A percentile compares a stretch with the other conserved stretches of the same genome.
phyloP scores from a whole-genome alignment of 192 early-diverging fungal species.

The Backusella circina region DNA sequence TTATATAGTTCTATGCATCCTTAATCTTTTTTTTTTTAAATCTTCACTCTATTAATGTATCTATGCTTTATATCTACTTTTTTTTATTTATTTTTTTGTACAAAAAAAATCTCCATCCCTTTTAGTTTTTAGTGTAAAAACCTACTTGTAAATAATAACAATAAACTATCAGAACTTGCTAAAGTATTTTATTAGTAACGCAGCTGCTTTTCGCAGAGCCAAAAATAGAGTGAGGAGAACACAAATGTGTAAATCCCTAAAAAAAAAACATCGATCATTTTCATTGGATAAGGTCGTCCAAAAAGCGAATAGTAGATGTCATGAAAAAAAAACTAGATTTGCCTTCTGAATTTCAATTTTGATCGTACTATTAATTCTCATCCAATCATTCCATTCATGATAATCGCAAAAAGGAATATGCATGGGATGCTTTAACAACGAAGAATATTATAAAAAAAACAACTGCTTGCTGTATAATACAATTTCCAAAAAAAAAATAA shows the following conservation, averaged over 20 bases:
- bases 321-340: not conserved
- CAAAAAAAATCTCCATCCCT: not conserved
- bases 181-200: not conserved
- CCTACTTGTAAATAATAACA: not conserved
- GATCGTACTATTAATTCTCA: not conserved
- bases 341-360: not conserved
- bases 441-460: not conserved
- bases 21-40: not conserved
- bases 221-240: not conserved
- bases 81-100: not conserved
- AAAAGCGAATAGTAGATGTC: not conserved
- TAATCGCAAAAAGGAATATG: not conserved
- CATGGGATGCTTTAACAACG: not conserved
- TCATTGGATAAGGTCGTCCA: not conserved
- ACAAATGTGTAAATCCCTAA: not conserved
- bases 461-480: not conserved
- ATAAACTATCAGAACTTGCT: not conserved
- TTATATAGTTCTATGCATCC: not conserved
- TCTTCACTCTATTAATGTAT: not conserved
- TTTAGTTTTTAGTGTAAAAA: conserved; percentile 1
- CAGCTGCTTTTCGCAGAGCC: not conserved
- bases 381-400: not conserved
- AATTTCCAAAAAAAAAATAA: not conserved
- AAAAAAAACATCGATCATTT: not conserved
- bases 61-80: not conserved